Evolutionary conservation across 169 alveolate genomes (phyloP).

Genomic region (Plasmodium fragile): DNA sequence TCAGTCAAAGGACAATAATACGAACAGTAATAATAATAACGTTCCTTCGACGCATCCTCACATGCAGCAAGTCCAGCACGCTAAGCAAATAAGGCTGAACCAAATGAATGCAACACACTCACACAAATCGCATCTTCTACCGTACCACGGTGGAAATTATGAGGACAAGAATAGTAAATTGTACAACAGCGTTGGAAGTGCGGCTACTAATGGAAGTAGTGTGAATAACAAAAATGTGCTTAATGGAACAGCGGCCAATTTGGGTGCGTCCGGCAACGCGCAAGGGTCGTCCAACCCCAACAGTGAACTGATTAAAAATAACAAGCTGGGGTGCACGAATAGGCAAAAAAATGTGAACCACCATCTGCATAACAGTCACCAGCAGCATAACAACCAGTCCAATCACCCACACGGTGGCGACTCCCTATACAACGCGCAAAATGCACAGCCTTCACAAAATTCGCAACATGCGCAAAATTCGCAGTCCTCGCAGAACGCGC

Average conservation of each 20-base stretch:
- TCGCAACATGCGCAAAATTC: neutral
- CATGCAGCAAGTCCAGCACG: conserved; percentile 16
- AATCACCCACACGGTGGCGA: neutral
- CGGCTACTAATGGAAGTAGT: neutral
- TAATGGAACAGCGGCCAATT: neutral
- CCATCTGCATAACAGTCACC: conserved; percentile 14
- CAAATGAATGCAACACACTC: conserved; percentile 16
- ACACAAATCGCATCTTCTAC: conserved; percentile 26
- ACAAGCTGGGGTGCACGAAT: conserved; percentile 29
- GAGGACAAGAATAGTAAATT: conserved; percentile 54
- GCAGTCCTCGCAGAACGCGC: neutral
- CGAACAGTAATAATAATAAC: conserved; percentile 20
- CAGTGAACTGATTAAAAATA: conserved; percentile 34
- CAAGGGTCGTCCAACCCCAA: conserved; percentile 1
- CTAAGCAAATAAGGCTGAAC: conserved; percentile 37
- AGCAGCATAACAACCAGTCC: neutral
- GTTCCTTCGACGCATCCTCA: neutral
- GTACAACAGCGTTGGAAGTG: neutral
- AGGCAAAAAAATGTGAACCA: conserved; percentile 35
- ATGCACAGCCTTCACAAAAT: neutral
- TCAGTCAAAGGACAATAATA: conserved; percentile 23
- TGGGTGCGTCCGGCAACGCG: neutral
- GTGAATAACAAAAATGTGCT: conserved; percentile 16
- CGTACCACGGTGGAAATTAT: conserved; percentile 18
- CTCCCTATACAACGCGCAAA: neutral